Evolutionary conservation across 495 filamentous ascomycete genomes (phyloP), one percentile per base, ranked within the genome.

Genomic region (Aspergillus steynii): DNA sequence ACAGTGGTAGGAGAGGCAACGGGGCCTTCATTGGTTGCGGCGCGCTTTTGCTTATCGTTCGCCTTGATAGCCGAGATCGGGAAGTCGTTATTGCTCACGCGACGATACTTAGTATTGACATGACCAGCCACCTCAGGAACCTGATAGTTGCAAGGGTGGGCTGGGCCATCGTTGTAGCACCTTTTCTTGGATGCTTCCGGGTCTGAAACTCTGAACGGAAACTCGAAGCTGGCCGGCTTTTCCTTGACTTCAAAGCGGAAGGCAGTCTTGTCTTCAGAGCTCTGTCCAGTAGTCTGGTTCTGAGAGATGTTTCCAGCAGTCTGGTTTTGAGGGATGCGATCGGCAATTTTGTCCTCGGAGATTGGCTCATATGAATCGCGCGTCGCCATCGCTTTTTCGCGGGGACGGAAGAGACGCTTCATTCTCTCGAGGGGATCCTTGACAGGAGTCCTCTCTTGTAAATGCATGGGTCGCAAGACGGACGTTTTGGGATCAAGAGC

Each of bases 71-170:
- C 53, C 20, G 46, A 62, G 2, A 10, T 15, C 12, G 58, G 58
- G 8, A 52, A 47, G 27, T 53, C 59, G 14, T 57, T 45, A 25
- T n/a, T 28, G 27, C 45, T 60, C 2, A 60, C 45, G 47, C 65
- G 61, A 34, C 65, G 61, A 37, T 62, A 64, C 34, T 67, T 67
- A 9, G 32, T 20, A 4, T 29, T 50, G 2, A 53, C 27, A 26
- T 31, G 34, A n/a, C 31, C 37, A 28, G 47, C 29, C 8, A 15
- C 10, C 10, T 25, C 5, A 15, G 49, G 10, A 26, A 15, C 34
- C 1, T 49, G 8, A 14, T 49, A 46, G 29, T 53, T 42, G 37
- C 12, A 12, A 10, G 37, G 37, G 12, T 42, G 9, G 37, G 12
- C 37, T 42, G 37, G 37, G 4, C 37, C 53, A 9, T 64, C 56